Evolutionary conservation across 2,329 filamentous ascomycete species (phyloP).

Genomic region (Beauveria rudraprayagi): DNA sequence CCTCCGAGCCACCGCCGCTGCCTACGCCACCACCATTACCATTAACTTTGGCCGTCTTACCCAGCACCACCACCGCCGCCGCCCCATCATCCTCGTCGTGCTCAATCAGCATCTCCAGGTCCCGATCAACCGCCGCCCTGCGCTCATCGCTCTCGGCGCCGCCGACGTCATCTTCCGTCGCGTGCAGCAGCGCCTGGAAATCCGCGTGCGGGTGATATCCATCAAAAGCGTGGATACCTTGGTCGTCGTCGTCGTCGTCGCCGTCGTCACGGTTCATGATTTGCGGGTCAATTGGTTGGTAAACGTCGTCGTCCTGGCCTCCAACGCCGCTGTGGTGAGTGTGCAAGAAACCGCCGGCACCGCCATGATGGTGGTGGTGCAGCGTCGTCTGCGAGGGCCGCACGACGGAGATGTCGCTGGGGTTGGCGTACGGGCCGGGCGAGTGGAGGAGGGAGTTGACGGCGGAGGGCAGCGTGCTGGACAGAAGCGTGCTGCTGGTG

Average conservation of each 20-base stretch:
- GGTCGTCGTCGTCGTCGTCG: slow-evolving; percentile 23
- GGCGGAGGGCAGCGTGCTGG: slow-evolving; percentile 4
- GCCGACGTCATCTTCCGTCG: slow-evolving; percentile 30
- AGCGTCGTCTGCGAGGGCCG: slow-evolving; percentile 29
- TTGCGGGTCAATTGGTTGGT: slow-evolving; percentile 53
- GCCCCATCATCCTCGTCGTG: slow-evolving; percentile 34
- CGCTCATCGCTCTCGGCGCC: slow-evolving; percentile 23
- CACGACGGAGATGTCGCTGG: slow-evolving; percentile 38
- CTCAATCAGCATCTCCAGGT: slow-evolving; percentile 45
- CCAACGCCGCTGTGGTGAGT: slow-evolving; percentile 23
- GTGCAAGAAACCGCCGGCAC: slow-evolving; percentile 15
- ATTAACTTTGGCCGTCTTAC: background rate
- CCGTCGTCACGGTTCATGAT: slow-evolving; percentile 40
- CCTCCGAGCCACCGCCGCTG: background rate
- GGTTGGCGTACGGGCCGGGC: slow-evolving; percentile 37
- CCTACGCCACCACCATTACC: slow-evolving; percentile 18
- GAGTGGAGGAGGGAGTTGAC: slow-evolving; percentile 11
- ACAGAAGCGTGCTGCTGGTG: slow-evolving; percentile 1
- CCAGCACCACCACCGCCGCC: slow-evolving; percentile 4
- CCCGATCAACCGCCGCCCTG: slow-evolving; percentile 34
- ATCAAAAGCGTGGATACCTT: slow-evolving; percentile 25
- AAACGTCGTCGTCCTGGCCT: slow-evolving; percentile 29
- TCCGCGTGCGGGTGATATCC: slow-evolving; percentile 37
- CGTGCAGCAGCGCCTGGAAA: slow-evolving; percentile 47
- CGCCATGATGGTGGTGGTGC: slow-evolving; percentile 16